phyloP scores from a whole-genome alignment of 2,329 filamentous ascomycete species.

The Ophiognomonia clavigignenti-juglandacearum region DNA sequence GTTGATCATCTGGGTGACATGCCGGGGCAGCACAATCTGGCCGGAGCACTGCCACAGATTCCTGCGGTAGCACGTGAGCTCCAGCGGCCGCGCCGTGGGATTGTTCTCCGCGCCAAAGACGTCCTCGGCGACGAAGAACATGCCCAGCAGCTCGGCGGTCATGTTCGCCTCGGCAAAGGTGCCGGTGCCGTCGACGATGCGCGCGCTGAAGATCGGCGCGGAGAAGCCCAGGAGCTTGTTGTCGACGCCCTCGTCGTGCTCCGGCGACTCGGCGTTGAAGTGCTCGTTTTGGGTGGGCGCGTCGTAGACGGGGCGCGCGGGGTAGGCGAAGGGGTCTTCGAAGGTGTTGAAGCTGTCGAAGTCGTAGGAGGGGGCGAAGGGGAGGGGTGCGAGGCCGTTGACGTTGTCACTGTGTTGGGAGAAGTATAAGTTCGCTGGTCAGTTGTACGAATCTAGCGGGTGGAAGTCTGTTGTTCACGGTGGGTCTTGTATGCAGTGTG shows the following conservation, averaged over 20 bases:
- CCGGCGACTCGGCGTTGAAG: conserved; percentile 40
- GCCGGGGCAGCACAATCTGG: conserved; percentile 71
- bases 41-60: conserved; percentile 96
- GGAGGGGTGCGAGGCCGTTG: conserved; percentile 38
- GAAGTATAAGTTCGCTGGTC: neutral
- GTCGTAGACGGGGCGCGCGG: conserved; percentile 42
- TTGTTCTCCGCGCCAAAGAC: conserved; percentile 63
- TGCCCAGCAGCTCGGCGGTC: conserved; percentile 74
- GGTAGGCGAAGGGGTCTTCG: conserved; percentile 61
- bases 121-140: conserved; percentile 84
- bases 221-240: conserved; percentile 74
- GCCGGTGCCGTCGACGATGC: conserved; percentile 61
- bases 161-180: conserved; percentile 61
- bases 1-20: conserved; percentile 61
- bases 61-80: conserved; percentile 90
- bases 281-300: conserved; percentile 25
- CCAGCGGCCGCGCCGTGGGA: conserved; percentile 57
- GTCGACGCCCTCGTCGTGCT: conserved; percentile 49
- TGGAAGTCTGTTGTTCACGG: neutral
- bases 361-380: conserved; percentile 57
- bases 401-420: conserved; percentile 33
- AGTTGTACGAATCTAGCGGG: too few species aligned
- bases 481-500: neutral
- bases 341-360: conserved; percentile 58
- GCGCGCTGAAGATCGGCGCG: conserved; percentile 53